Conservation (phyloP, 2,329 filamentous ascomycete genomes). For the Neobulgaria alba region DNA sequence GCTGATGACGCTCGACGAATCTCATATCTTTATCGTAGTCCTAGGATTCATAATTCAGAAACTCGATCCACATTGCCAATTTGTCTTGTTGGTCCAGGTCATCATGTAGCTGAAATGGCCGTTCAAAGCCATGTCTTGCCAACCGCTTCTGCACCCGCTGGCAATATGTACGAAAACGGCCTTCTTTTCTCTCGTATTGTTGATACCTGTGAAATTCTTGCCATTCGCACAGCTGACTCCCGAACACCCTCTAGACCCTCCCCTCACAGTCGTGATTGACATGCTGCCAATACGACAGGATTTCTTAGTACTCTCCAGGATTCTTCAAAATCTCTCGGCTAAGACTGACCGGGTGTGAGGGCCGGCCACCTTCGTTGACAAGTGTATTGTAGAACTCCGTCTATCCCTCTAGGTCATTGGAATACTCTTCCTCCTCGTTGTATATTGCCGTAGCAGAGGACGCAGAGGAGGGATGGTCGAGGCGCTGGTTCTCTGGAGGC, state of each 20-base stretch:
- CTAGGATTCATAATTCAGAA: constrained; percentile 27
- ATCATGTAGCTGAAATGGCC: constrained; percentile 26
- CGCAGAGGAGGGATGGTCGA: constrained; percentile 1
- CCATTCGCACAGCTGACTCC: constrained; percentile 25
- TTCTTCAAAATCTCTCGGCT: constrained; percentile 20
- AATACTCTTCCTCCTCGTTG: constrained; percentile 7
- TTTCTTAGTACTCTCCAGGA: constrained; percentile 20
- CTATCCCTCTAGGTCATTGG: constrained; percentile 12
- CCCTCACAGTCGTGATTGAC: neutral
- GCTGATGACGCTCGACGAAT: constrained; percentile 16
- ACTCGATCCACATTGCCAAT: constrained; percentile 34
- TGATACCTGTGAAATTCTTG: constrained; percentile 28
- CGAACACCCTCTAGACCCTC: constrained; percentile 18
- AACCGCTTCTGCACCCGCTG: constrained; percentile 25
- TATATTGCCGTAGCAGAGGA: no score
- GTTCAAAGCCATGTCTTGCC: constrained; percentile 23
- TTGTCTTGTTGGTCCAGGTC: constrained; percentile 26
- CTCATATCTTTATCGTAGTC: constrained; percentile 7
- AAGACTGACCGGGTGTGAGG: constrained; percentile 24
- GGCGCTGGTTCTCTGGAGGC: constrained; percentile 1
- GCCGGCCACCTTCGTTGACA: constrained; percentile 27
- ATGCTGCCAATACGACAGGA: constrained; percentile 25
- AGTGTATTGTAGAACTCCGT: constrained; percentile 24
- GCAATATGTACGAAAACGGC: no score
- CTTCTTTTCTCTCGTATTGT: constrained; percentile 22